Base-by-base conservation (phyloP, 2,329 filamentous ascomycete genomes). In the Phyllosticta ampelicida region DNA sequence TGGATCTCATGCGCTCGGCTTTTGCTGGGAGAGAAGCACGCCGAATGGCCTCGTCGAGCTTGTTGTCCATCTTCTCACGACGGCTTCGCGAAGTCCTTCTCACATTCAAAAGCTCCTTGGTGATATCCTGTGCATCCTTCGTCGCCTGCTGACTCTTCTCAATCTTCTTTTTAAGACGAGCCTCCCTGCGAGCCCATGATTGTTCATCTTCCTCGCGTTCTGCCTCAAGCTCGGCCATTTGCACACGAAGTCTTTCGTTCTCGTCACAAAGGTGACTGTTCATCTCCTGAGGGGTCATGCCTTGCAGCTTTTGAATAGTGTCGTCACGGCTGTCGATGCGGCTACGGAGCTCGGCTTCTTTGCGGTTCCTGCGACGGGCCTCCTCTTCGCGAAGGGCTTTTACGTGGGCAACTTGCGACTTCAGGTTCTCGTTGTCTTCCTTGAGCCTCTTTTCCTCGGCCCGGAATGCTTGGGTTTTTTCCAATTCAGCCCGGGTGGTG, bases 361-460 rank as follows among this genome's bases (percentile, higher is more conserved):
- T 65, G 13, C 62, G 63, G 30, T 63, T 58, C 69, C 70, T 72
- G 10, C 66, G 68, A 57, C 65, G 66, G 18, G 64, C 56, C 26
- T 74, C 72, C 26, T 81, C 76, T 58, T 86, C 80, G 11, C 94
- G 77, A 60, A 90, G 87, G 53, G 83, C 80, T 65, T 87, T 85
- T 9, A 94, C 77, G 54, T 86, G 85, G 52, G 86, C 81, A 55
- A 95, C 83, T 68, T 94, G 88, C n/a, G 81, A 79, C 61, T 77
- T 82, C 54, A 95, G 75, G 8, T 85, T 74, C 10, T 81, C 81
- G 67, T 92, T 86, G 65, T 92, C 87, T 58, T 80, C 83, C 62
- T 80, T 79, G 65, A 94, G 85, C 21, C 87, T 84, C 5, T 67
- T 66, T 56, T 65, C 70, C 56, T 73, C 71, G 11, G 65, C 68